Evolutionary conservation across 306 rosid genomes (phyloP).

Genomic region (Lathyrus oleraceus): DNA sequence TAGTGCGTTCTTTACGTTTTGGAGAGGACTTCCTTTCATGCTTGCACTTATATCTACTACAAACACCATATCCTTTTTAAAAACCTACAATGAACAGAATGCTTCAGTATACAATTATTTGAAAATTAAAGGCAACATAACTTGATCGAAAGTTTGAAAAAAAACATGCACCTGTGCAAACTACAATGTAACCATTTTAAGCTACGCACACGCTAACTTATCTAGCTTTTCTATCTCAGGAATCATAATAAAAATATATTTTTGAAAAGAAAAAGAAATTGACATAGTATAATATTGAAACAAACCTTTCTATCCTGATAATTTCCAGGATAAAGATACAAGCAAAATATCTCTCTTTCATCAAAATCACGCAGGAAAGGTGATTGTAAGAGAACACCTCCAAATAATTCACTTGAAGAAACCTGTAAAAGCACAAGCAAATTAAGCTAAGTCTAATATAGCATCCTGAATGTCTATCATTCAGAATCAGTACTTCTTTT

Average conservation of each 20-base stretch:
- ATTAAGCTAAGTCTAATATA: slow-evolving; percentile 12
- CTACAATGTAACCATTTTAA: slow-evolving; percentile 26
- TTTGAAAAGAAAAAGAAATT: background rate
- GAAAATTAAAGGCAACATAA: slow-evolving; percentile 24
- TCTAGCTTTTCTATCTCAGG: slow-evolving; percentile 17
- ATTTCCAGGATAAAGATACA: slow-evolving; percentile 69
- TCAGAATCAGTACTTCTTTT: slow-evolving; percentile 1
- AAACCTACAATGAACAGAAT: slow-evolving; percentile 56
- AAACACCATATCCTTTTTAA: slow-evolving; percentile 76
- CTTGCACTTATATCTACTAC: slow-evolving; percentile 80
- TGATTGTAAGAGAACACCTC: slow-evolving; percentile 79
- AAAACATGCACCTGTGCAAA: slow-evolving; percentile 2
- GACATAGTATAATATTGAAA: slow-evolving; percentile 20
- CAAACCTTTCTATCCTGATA: slow-evolving; percentile 62
- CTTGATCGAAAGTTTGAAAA: background rate
- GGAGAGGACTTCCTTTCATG: slow-evolving; percentile 83
- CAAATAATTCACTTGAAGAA: slow-evolving; percentile 56
- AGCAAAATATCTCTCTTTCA: slow-evolving; percentile 84
- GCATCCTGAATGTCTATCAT: slow-evolving; percentile 19
- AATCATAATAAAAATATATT: background rate
- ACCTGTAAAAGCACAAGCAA: slow-evolving; percentile 51
- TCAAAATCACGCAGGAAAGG: slow-evolving; percentile 84
- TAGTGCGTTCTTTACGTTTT: slow-evolving; percentile 65
- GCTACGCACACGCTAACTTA: slow-evolving; percentile 25
- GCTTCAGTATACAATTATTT: background rate